Conservation (phyloP, 2,329 filamentous ascomycete species). For the Fusarium kyushuense region DNA sequence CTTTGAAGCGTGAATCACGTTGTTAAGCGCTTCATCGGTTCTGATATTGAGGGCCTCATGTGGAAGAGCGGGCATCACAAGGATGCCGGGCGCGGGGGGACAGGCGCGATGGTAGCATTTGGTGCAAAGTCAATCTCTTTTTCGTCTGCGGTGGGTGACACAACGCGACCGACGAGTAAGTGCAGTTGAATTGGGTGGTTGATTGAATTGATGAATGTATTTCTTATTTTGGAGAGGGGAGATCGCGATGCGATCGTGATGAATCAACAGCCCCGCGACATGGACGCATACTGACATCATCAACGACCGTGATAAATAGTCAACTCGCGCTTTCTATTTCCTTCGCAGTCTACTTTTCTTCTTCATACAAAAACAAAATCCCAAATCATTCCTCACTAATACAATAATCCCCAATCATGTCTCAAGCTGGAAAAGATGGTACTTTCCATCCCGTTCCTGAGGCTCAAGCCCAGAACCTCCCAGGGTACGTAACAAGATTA, state of each 20-base stretch:
- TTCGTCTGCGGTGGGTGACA: slow-evolving; percentile 48
- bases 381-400: background rate
- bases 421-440: slow-evolving; percentile 45
- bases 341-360: background rate
- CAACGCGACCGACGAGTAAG: background rate
- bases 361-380: background rate
- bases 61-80: slow-evolving; percentile 71
- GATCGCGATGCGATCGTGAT: slow-evolving; percentile 34
- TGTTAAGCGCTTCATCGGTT: slow-evolving; percentile 63
- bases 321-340: background rate
- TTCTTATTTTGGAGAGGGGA: background rate
- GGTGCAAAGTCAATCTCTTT: slow-evolving; percentile 68
- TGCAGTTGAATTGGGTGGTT: too few relatives aligned
- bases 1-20: slow-evolving; percentile 52
- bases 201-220: background rate
- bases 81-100: slow-evolving; percentile 64
- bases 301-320: background rate
- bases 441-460: slow-evolving; percentile 52
- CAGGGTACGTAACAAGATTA: slow-evolving; percentile 48
- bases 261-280: slow-evolving; percentile 12
- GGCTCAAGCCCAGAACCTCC: slow-evolving; percentile 54
- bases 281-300: slow-evolving; percentile 36
- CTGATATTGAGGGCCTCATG: slow-evolving; percentile 67
- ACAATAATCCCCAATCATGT: slow-evolving; percentile 20
- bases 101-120: slow-evolving; percentile 52